Evolutionary conservation across 2,329 filamentous ascomycete species (phyloP).

Genomic region (Penicillium oxalicum): DNA sequence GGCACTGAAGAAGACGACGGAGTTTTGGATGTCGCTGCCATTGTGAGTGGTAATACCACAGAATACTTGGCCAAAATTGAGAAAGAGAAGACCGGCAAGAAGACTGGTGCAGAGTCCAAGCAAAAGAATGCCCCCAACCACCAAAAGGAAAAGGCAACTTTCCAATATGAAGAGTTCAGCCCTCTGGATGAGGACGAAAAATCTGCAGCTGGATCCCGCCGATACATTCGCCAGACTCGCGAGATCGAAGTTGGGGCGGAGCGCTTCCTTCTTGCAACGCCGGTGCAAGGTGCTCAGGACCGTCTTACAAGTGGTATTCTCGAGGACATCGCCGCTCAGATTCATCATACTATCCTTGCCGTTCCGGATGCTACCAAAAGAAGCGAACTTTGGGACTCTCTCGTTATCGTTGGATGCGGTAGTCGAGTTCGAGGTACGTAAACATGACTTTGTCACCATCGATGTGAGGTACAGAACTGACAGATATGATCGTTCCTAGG

Average conservation of each 20-base stretch:
- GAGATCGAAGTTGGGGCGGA: conserved; percentile 60
- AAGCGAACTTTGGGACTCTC: conserved; percentile 80
- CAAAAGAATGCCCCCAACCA: conserved; percentile 52
- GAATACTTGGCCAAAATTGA: conserved; percentile 59
- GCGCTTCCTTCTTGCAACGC: conserved; percentile 54
- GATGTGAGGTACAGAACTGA: neutral
- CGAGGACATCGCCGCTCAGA: conserved; percentile 74
- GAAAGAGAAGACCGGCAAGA: conserved; percentile 55
- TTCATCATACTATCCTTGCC: conserved; percentile 75
- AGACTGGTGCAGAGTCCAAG: conserved; percentile 45
- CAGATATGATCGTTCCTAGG: conserved; percentile 48
- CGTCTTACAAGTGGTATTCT: conserved; percentile 57
- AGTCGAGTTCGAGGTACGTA: conserved; percentile 54
- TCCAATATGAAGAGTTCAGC: conserved; percentile 56
- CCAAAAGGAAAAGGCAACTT: conserved; percentile 53
- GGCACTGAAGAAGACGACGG: conserved; percentile 54
- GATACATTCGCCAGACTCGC: conserved; percentile 46
- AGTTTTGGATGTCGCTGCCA: conserved; percentile 59
- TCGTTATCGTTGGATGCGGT: conserved; percentile 89
- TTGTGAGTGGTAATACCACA: conserved; percentile 58
- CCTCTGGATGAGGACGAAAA: conserved; percentile 50
- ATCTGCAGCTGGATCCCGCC: conserved; percentile 42
- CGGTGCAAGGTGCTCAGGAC: conserved; percentile 28
- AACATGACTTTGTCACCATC: neutral
- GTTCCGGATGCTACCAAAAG: conserved; percentile 82